Percentiles rank a stretch among this genome's conserved stretches.
These are phyloP conservation scores for Chalaropsis thielavioides DNA, from an alignment of 2,329 filamentous ascomycete species.

Conservation along the genomic window DNA sequence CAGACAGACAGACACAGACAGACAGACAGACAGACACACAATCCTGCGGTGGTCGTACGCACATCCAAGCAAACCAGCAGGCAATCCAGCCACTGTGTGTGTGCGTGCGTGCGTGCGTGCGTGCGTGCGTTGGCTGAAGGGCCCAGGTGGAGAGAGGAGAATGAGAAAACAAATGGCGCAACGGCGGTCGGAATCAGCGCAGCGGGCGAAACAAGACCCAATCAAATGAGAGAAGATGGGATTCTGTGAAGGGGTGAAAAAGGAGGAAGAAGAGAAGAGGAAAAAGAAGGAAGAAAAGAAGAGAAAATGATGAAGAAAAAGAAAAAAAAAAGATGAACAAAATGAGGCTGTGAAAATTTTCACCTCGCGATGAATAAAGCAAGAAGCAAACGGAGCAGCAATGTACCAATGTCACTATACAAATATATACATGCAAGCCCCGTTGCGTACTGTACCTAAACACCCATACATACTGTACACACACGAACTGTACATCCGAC, in stretches of 20 bases:
- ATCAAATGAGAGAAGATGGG: not conserved
- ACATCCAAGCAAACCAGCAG: too few relatives aligned
- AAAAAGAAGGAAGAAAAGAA: not conserved
- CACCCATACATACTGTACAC: not conserved
- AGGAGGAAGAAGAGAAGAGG: not conserved
- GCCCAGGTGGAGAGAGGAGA: not conserved
- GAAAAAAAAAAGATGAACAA: not conserved
- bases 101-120: not conserved
- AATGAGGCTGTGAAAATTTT: not conserved
- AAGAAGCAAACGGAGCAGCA: not conserved
- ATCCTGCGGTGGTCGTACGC: not conserved
- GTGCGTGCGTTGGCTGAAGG: not conserved
- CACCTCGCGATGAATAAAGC: not conserved
- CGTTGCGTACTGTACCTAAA: not conserved
- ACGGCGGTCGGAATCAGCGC: not conserved
- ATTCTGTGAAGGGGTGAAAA: not conserved
- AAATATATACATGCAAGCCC: not conserved
- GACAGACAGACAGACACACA: too few relatives aligned
- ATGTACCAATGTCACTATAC: not conserved
- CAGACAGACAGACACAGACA: not conserved
- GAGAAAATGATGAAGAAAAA: not conserved
- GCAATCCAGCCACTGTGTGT: not conserved
- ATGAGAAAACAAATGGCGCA: conserved; percentile 2
- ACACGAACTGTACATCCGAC: not conserved
- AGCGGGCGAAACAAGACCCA: not conserved